These are phyloP conservation scores for Gynochthodes officinalis DNA, from an alignment of 257 asterid species.

Conservation along the genomic window DNA sequence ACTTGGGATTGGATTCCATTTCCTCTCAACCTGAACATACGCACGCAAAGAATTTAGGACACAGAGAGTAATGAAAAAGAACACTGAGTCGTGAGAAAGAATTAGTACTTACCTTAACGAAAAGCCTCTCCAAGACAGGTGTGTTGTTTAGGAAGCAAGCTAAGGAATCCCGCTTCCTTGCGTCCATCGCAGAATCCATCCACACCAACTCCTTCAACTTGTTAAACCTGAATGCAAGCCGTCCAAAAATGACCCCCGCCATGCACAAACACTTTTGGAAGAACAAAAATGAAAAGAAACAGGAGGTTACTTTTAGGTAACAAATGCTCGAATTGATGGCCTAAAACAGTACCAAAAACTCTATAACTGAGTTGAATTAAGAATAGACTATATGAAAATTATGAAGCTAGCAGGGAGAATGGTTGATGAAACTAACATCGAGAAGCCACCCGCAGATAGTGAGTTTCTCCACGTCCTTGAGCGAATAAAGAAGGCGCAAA, in stretches of 20 bases:
- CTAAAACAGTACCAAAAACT: too few species aligned
- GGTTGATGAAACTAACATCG: not conserved
- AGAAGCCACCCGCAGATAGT: slow-evolving; percentile 31
- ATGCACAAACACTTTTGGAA: slow-evolving; percentile 8
- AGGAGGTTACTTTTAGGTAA: too few species aligned
- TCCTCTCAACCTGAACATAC: slow-evolving; percentile 5
- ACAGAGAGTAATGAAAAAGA: too few species aligned
- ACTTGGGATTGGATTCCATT: not conserved
- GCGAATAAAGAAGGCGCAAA: slow-evolving; percentile 17
- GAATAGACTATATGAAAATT: too few species aligned
- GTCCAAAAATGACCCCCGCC: slow-evolving; percentile 17
- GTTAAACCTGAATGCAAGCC: slow-evolving; percentile 5
- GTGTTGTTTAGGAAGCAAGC: slow-evolving; percentile 22
- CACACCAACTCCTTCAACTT: slow-evolving; percentile 11
- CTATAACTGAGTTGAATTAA: too few species aligned
- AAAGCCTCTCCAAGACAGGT: slow-evolving; percentile 12
- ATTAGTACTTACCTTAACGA: not conserved
- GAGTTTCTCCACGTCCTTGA: slow-evolving; percentile 27
- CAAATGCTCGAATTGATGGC: not conserved
- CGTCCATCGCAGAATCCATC: slow-evolving; percentile 7
- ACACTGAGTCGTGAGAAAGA: too few species aligned
- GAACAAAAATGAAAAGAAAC: not conserved
- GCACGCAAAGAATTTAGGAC: too few species aligned
- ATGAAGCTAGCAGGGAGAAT: too few species aligned
- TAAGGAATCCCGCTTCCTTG: slow-evolving; percentile 12